A percentile compares a stretch with the other conserved stretches of the same genome.
Evolutionary conservation across 2,329 filamentous ascomycete species (phyloP).

Genomic region (Diaporthe ilicicola): DNA sequence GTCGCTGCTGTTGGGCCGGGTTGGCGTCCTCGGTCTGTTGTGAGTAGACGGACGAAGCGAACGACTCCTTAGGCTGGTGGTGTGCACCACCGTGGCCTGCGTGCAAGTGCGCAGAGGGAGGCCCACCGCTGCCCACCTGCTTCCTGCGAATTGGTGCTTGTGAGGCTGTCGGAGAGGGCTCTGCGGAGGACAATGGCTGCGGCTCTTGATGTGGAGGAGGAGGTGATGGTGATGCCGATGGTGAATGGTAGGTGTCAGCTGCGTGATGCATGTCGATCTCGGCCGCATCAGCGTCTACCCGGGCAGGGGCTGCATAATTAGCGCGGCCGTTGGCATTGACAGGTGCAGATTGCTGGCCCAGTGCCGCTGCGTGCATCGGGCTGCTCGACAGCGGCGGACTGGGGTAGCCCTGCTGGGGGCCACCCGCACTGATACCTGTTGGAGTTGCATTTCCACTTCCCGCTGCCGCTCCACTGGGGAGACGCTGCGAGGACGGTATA

Average conservation of each 20-base stretch:
- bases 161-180: constrained; percentile 11
- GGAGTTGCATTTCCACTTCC: constrained; percentile 13
- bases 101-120: constrained; percentile 7
- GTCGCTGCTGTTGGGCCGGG: background rate
- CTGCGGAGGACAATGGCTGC: background rate
- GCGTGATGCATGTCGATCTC: background rate
- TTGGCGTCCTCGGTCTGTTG: constrained; percentile 36
- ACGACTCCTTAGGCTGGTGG: constrained; percentile 43
- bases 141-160: constrained; percentile 32
- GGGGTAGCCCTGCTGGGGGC: constrained; percentile 43
- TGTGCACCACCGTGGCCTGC: constrained; percentile 22
- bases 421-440: background rate
- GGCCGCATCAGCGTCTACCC: background rate
- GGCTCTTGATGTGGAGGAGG: background rate
- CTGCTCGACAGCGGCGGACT: constrained; percentile 49
- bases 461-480: constrained; percentile 36
- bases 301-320: constrained; percentile 2
- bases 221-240: background rate
- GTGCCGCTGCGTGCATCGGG: constrained; percentile 12
- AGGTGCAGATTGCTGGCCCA: constrained; percentile 15
- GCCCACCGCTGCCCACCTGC: constrained; percentile 26
- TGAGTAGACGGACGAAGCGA: constrained; percentile 44
- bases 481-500: constrained; percentile 44
- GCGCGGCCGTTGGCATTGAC: constrained; percentile 21
- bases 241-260: constrained; percentile 6